These are phyloP conservation scores for Cystobasidium onofrii DNA, from an alignment of 768 basidiomycete species.

Conservation along the genomic window DNA sequence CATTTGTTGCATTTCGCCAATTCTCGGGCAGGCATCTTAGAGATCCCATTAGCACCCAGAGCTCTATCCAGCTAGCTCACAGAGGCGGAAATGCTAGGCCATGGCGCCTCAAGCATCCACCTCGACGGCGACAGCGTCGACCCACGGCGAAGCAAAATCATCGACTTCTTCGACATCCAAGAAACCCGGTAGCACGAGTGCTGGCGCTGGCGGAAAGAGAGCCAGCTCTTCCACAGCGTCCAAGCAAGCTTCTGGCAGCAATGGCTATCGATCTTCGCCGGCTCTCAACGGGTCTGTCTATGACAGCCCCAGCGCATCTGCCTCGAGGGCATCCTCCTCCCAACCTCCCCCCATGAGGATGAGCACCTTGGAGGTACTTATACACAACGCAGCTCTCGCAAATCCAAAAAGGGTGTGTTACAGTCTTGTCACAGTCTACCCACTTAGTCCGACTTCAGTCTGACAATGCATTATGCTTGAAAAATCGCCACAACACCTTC, in stretches of 20 bases:
- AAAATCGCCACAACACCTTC: not conserved
- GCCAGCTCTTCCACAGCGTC: not conserved
- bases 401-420: slow-evolving; percentile 13
- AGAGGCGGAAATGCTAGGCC: not conserved
- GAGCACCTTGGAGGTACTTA: not conserved
- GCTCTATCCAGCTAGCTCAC: not conserved
- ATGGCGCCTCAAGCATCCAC: slow-evolving; percentile 27
- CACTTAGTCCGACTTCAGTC: not conserved
- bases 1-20: not conserved
- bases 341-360: not conserved
- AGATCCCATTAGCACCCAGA: not conserved
- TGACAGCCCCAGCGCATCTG: not conserved
- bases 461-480: not conserved
- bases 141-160: not conserved
- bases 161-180: not conserved
- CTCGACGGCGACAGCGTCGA: not conserved
- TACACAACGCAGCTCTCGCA: slow-evolving; percentile 14
- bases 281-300: not conserved
- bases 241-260: not conserved
- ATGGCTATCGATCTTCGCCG: not conserved
- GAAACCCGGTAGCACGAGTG: slow-evolving; percentile 18
- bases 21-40: not conserved
- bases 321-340: not conserved
- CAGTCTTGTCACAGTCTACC: not conserved
- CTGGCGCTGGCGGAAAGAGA: not conserved